Evolutionary conservation across 1,284 basidiomycete genomes (phyloP).

Genomic region (Sanguinoderma infundibulare): DNA sequence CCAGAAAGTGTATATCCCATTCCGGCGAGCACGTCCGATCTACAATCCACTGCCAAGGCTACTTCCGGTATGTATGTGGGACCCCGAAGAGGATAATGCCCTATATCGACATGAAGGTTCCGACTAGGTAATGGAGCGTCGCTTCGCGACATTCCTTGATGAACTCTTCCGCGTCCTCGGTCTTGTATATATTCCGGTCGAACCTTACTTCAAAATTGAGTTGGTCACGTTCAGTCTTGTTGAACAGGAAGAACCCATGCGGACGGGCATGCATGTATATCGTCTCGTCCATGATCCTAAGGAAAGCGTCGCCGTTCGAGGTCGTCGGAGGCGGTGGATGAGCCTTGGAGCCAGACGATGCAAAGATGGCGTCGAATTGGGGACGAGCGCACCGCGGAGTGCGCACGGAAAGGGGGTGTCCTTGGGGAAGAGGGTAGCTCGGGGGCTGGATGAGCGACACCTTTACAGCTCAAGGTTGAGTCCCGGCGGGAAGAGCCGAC

Average conservation of each 20-base stretch:
- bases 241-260: constrained; percentile 27
- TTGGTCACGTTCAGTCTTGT: constrained; percentile 16
- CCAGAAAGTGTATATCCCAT: no score
- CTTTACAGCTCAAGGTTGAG: constrained; percentile 1
- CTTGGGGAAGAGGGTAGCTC: constrained; percentile 21
- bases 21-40: no score
- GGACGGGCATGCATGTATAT: constrained; percentile 29
- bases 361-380: neutral
- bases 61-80: no score
- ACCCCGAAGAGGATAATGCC: no score
- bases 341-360: neutral
- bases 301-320: neutral
- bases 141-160: constrained; percentile 27
- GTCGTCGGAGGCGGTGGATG: neutral
- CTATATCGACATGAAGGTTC: constrained; percentile 1
- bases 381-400: neutral
- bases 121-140: constrained; percentile 23
- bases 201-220: constrained; percentile 23
- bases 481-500: neutral
- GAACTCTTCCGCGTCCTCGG: constrained; percentile 24
- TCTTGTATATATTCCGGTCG: constrained; percentile 30
- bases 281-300: constrained; percentile 14
- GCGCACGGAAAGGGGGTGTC: constrained; percentile 17
- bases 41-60: no score
- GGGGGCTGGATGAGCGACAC: constrained; percentile 17